Evolutionary conservation across 129 eudicot genomes (phyloP).

Genomic region (Sambucus nigra): DNA sequence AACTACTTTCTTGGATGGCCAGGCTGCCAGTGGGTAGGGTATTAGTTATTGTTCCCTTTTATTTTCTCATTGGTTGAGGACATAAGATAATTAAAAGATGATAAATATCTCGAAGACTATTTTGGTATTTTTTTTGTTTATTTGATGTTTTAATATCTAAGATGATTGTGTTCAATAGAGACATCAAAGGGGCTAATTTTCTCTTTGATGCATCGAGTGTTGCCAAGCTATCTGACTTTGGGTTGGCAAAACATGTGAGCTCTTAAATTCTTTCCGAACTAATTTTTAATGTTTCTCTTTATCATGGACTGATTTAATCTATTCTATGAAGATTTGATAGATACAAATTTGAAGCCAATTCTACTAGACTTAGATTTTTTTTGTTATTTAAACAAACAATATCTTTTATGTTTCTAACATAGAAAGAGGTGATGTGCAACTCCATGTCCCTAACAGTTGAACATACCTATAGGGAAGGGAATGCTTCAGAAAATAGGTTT

Average conservation of each 20-base stretch:
- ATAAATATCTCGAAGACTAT: not conserved
- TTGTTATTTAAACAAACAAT: not conserved
- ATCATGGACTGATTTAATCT: not conserved
- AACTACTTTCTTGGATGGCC: not conserved
- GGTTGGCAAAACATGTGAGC: conserved; percentile 90
- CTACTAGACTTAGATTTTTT: too few species aligned
- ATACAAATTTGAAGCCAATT: too few species aligned
- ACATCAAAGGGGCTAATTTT: conserved; percentile 93
- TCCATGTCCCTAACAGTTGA: too few species aligned
- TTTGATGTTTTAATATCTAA: conserved; percentile 6
- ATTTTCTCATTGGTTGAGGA: not conserved
- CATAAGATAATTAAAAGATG: not conserved
- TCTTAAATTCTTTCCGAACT: conserved; percentile 12
- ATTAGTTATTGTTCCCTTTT: too few species aligned
- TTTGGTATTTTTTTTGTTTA: conserved; percentile 2
- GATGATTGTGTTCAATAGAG: conserved; percentile 38
- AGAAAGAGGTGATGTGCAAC: too few species aligned
- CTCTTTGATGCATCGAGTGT: conserved; percentile 87
- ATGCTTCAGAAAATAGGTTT: too few species aligned
- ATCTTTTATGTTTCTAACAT: too few species aligned
- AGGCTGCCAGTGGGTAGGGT: not conserved
- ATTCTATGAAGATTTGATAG: not conserved
- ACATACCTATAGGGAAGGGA: too few species aligned
- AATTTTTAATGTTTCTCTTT: conserved; percentile 2
- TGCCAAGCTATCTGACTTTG: conserved; percentile 96